Evolutionary conservation across 1,139 yeast genomes (phyloP).

Genomic region (Pichia kudriavzevii): DNA sequence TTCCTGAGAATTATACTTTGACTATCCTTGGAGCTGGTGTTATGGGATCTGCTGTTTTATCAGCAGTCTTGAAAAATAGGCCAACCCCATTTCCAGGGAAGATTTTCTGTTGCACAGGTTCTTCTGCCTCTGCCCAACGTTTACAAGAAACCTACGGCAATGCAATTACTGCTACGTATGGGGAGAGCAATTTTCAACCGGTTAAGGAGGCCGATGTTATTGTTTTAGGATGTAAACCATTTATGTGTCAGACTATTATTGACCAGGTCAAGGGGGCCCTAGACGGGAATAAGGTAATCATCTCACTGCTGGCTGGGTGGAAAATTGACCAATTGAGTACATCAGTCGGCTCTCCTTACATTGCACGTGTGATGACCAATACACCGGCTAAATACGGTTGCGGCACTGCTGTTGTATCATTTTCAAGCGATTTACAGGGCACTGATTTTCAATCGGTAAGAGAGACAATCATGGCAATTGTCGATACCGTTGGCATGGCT

Average conservation of each 20-base stretch:
- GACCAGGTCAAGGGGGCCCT: slow-evolving; percentile 31
- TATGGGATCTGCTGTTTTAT: slow-evolving; percentile 92
- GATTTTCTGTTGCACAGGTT: slow-evolving; percentile 70
- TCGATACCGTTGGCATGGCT: slow-evolving; percentile 61
- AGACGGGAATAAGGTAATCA: slow-evolving; percentile 44
- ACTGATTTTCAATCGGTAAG: slow-evolving; percentile 40
- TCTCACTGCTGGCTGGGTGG: slow-evolving; percentile 89
- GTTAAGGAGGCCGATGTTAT: slow-evolving; percentile 60
- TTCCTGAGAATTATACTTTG: slow-evolving; percentile 29
- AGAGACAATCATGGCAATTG: slow-evolving; percentile 48
- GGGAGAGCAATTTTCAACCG: slow-evolving; percentile 48
- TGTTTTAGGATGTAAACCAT: slow-evolving; percentile 83
- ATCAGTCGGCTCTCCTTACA: slow-evolving; percentile 44
- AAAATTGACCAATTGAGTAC: slow-evolving; percentile 60
- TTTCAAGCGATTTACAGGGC: slow-evolving; percentile 31
- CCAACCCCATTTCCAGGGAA: slow-evolving; percentile 57
- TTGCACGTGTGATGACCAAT: slow-evolving; percentile 95
- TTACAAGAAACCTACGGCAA: slow-evolving; percentile 36
- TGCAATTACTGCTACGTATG: slow-evolving; percentile 47
- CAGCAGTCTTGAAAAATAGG: slow-evolving; percentile 55
- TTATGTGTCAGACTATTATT: slow-evolving; percentile 56
- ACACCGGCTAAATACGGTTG: slow-evolving; percentile 90
- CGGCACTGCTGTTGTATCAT: slow-evolving; percentile 87
- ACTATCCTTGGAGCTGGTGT: slow-evolving; percentile 90
- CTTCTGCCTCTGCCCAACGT: slow-evolving; percentile 42